Evolutionary conservation across 1,139 yeast species (phyloP), one percentile per base, ranked within the genome.

Genomic region (Zhuliangozyma blackwelliae): DNA sequence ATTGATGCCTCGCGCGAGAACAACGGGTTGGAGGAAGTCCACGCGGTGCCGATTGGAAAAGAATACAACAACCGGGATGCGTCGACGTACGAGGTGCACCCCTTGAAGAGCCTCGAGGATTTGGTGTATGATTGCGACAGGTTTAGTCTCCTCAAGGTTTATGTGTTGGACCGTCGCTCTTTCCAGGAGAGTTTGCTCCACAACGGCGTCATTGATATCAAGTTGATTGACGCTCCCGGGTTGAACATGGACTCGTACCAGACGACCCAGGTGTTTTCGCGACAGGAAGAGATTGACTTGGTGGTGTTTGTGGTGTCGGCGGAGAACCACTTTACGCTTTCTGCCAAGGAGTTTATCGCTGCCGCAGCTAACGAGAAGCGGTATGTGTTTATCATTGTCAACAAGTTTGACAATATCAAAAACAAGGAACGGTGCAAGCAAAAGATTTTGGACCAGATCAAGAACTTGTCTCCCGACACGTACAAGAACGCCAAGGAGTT

Each of bases 231-330:
- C 63, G 97, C 97, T 0, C 99, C 99, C 0, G 99, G 99, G 1
- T 70, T 94, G 41, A 94, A 94, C 54, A 74, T 89, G 73, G 97
- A 92, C 54, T 86, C 94, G 10, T 84, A 84, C 49, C 96, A 88
- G 57, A 94, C 99, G 0, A 87, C 97, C 1, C 96, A 90, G 53
- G 90, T 94, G 0, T 90, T 90, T 58, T 84, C 97, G 3, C 77
- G 97, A 44, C 98, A 94, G 61, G 98, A 94, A 54, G 98, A 94
- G 55, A 94, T 94, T 47, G 99, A 94, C 57, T 70, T 94, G 50
- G 96, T 94, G 7, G 92, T 94, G 0, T 94, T 94, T 65, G 98
- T 94, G 5, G 96, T 94, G 5, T 86, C 85, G 55, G 95, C 98
- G 0, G 97, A 90, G 54, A 94, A 94, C 51, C 97, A 92, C 57